Conservation (phyloP, 2,329 filamentous ascomycete genomes). For the Incumbomyces delicatus region DNA sequence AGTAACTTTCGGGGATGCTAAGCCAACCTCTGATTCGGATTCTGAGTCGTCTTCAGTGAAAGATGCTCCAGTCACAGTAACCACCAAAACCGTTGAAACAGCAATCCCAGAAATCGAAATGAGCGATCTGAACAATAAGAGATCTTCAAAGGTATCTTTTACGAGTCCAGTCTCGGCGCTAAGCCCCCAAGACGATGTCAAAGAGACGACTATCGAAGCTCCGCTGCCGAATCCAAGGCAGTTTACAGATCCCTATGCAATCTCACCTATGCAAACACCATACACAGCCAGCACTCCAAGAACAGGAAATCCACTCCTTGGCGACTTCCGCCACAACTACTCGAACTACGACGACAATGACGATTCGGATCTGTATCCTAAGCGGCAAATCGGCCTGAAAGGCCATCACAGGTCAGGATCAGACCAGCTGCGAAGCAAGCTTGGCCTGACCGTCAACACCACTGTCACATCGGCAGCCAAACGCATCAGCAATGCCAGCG, state of each 20-base stretch:
- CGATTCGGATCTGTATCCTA: not conserved
- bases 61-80: slow-evolving; percentile 1
- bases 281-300: not conserved
- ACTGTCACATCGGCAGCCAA: too few relatives aligned
- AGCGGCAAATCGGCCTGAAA: not conserved
- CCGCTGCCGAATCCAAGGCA: not conserved
- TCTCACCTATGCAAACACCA: not conserved
- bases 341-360: slow-evolving; percentile 5
- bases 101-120: not conserved
- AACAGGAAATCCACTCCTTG: slow-evolving; percentile 2
- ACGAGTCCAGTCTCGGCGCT: slow-evolving; percentile 4
- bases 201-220: not conserved
- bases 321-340: not conserved
- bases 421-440: not conserved
- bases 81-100: not conserved
- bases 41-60: slow-evolving; percentile 3
- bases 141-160: not conserved
- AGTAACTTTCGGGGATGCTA: not conserved
- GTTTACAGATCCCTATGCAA: not conserved
- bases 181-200: not conserved
- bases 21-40: not conserved
- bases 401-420: not conserved
- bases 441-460: slow-evolving; percentile 3
- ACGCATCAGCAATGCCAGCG: too few relatives aligned
- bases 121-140: not conserved